Conservation (phyloP, 1,139 yeast genomes). For the Magnusiomyces fungicola region DNA sequence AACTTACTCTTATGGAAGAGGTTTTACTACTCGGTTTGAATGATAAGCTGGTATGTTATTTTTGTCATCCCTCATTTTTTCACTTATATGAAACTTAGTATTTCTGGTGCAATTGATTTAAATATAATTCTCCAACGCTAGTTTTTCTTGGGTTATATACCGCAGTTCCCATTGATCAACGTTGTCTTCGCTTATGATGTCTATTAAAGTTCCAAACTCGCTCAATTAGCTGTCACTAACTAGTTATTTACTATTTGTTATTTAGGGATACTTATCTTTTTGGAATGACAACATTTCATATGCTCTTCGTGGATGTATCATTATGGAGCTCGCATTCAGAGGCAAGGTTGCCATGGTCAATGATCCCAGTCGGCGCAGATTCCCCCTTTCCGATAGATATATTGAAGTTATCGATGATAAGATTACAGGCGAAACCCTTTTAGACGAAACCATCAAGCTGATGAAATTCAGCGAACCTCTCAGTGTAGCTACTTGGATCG, state of each 20-base stretch:
- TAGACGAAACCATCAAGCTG: constrained; percentile 86
- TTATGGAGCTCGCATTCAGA: constrained; percentile 86
- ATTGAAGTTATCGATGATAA: constrained; percentile 80
- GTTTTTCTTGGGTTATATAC: not conserved
- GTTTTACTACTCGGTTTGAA: constrained; percentile 86
- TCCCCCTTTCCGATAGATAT: constrained; percentile 78
- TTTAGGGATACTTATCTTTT: constrained; percentile 75
- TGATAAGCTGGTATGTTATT: constrained; percentile 54
- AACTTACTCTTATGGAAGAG: constrained; percentile 91
- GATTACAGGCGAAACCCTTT: constrained; percentile 88
- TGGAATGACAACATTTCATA: constrained; percentile 98
- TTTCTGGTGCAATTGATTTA: too few species aligned
- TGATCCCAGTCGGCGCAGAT: constrained; percentile 89
- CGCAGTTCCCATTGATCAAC: not conserved
- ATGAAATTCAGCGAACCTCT: constrained; percentile 83
- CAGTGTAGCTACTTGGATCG: constrained; percentile 89
- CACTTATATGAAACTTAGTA: not conserved
- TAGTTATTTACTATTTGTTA: not conserved
- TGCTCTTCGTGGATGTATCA: constrained; percentile 89
- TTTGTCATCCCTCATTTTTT: not conserved
- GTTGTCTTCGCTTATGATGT: not conserved
- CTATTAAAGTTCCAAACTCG: too few species aligned
- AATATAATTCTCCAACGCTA: too few species aligned
- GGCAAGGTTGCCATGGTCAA: constrained; percentile 82
- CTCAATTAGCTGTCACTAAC: too few species aligned